A percentile compares a stretch with the other conserved stretches of the same genome.
phyloP scores from a whole-genome alignment of 768 basidiomycete genomes.

The Naganishia vishniacii region DNA sequence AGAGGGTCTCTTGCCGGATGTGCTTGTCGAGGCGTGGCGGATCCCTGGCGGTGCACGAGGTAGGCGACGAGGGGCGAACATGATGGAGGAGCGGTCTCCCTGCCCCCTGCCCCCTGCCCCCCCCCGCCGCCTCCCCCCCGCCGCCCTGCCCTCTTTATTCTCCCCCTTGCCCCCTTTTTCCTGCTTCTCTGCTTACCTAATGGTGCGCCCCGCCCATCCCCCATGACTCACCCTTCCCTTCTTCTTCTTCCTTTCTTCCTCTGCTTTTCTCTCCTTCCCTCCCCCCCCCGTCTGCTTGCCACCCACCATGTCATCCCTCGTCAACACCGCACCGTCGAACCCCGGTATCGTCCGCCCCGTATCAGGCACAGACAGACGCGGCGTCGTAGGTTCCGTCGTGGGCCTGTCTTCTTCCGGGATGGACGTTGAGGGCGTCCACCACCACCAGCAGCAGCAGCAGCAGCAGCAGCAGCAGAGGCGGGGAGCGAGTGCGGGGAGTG shows the following conservation, averaged over 20 bases:
- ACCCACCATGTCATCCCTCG: constrained; percentile 2
- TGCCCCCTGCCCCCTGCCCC: no score
- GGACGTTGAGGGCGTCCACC: neutral
- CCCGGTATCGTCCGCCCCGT: constrained; percentile 9
- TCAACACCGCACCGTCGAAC: constrained; percentile 9
- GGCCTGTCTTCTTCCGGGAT: neutral
- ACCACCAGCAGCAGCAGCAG: neutral
- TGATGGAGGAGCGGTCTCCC: neutral
- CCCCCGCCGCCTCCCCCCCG: no score
- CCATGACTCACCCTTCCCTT: neutral
- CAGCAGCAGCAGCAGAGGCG: no score
- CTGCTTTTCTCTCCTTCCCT: neutral
- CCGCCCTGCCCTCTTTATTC: no score
- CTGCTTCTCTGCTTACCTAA: neutral
- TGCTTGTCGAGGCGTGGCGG: neutral
- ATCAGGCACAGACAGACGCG: neutral
- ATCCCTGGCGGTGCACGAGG: neutral
- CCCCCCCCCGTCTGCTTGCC: neutral
- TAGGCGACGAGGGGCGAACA: neutral
- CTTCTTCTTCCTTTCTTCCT: neutral
- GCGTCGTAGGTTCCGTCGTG: constrained; percentile 21
- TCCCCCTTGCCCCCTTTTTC: no score
- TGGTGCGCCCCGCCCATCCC: neutral
- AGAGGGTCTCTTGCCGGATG: neutral
- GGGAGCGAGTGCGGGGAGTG: no score